Conservation (phyloP, 163 green algal genomes). For the Chlamydomonas reinhardtii region DNA sequence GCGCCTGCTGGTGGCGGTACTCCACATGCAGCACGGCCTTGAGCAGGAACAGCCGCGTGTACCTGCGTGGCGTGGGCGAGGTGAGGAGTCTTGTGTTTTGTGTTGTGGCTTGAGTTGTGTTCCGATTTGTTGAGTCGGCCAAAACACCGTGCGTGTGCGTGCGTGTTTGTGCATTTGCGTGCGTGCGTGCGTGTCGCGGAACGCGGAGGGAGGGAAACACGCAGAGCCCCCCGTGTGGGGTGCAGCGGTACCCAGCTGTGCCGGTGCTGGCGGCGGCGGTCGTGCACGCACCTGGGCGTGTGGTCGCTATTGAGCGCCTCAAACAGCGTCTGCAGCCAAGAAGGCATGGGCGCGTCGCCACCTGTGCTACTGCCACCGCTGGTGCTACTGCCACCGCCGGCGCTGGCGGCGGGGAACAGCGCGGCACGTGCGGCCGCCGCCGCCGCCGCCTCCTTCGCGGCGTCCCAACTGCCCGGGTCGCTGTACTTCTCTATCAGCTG, state of each 20-base stretch:
- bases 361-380: neutral
- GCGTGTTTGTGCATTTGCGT: too few relatives aligned
- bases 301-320: neutral
- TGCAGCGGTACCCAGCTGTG: too few relatives aligned
- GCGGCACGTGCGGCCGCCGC: neutral
- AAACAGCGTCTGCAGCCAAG: slow-evolving; percentile 18
- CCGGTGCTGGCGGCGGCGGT: too few relatives aligned
- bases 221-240: too few relatives aligned
- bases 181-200: too few relatives aligned
- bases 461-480: slow-evolving; percentile 9
- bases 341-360: neutral
- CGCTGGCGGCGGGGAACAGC: neutral
- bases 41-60: slow-evolving; percentile 34
- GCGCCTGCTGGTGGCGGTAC: slow-evolving; percentile 17
- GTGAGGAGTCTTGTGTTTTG: too few relatives aligned
- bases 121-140: too few relatives aligned
- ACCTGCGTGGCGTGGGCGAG: neutral
- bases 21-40: slow-evolving; percentile 41
- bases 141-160: too few relatives aligned
- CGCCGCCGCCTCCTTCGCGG: slow-evolving; percentile 1
- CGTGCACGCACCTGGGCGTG: too few relatives aligned
- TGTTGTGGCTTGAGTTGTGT: too few relatives aligned
- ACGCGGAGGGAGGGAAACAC: too few relatives aligned
- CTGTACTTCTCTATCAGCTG: slow-evolving; percentile 39
- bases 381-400: neutral